Evolutionary conservation across 495 filamentous ascomycete genomes (phyloP).

Genomic region (Talaromyces thailandensis): DNA sequence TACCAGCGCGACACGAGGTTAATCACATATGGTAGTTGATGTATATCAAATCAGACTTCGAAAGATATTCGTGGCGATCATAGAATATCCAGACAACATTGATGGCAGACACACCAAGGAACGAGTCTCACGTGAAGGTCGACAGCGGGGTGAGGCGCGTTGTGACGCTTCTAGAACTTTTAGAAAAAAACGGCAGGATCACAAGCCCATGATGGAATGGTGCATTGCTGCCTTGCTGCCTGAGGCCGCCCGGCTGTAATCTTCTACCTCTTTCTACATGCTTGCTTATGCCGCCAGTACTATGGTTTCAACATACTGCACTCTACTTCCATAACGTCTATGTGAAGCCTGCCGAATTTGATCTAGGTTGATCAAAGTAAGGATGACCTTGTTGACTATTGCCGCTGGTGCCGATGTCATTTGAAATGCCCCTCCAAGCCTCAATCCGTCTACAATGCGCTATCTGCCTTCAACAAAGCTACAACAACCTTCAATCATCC

Average conservation of each 20-base stretch:
- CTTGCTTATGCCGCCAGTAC: neutral
- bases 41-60: neutral
- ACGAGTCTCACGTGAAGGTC: too few relatives aligned
- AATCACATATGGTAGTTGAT: neutral
- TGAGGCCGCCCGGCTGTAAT: neutral
- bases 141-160: neutral
- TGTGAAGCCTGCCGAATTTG: neutral
- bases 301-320: neutral
- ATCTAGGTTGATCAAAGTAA: neutral
- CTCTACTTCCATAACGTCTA: neutral
- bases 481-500: neutral
- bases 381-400: neutral
- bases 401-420: constrained; percentile 3
- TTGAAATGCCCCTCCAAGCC: neutral
- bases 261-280: neutral
- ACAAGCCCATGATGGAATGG: neutral
- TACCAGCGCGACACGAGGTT: neutral
- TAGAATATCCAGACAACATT: neutral
- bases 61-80: neutral
- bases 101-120: neutral
- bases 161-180: constrained; percentile 2
- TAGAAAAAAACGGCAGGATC: neutral
- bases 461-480: neutral
- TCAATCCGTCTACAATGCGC: neutral
- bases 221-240: neutral